Percentiles rank a stretch among this genome's conserved stretches.
phyloP scores from a whole-genome alignment of 169 alveolate genomes.

The Amoebophrya sp. region DNA sequence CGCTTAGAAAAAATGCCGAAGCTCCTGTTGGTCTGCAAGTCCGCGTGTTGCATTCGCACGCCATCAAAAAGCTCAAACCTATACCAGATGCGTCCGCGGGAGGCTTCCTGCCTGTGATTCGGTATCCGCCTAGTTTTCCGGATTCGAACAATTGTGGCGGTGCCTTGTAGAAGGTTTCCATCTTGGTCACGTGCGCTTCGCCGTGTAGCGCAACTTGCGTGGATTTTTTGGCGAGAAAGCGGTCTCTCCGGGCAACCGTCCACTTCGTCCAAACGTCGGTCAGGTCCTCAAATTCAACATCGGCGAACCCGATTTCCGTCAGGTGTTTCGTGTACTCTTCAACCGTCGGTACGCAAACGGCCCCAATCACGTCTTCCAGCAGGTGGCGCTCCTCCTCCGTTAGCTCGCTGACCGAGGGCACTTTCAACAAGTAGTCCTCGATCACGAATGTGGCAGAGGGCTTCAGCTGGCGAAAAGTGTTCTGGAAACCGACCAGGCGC shows the following conservation, averaged over 20 bases:
- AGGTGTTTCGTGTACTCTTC: not conserved
- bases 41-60: too few relatives aligned
- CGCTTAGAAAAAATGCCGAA: too few relatives aligned
- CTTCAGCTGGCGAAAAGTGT: not conserved
- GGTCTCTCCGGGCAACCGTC: not conserved
- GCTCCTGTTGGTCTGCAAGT: too few relatives aligned
- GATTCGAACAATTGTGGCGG: not conserved
- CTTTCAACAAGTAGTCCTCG: not conserved
- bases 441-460: not conserved
- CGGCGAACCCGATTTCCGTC: not conserved
- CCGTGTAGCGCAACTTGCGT: not conserved
- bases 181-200: not conserved
- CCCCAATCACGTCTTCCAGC: not conserved
- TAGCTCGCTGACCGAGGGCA: not conserved
- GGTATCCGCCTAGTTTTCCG: slow-evolving; percentile 7
- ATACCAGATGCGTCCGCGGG: too few relatives aligned
- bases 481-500: not conserved
- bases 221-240: not conserved
- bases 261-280: not conserved
- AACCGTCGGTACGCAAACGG: not conserved
- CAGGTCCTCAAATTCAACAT: not conserved
- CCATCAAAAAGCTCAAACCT: too few relatives aligned
- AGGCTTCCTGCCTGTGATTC: not conserved
- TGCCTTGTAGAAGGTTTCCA: not conserved
- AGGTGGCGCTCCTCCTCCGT: not conserved